Base-by-base conservation (phyloP, 768 basidiomycete species). In the Mrakia gelida region DNA sequence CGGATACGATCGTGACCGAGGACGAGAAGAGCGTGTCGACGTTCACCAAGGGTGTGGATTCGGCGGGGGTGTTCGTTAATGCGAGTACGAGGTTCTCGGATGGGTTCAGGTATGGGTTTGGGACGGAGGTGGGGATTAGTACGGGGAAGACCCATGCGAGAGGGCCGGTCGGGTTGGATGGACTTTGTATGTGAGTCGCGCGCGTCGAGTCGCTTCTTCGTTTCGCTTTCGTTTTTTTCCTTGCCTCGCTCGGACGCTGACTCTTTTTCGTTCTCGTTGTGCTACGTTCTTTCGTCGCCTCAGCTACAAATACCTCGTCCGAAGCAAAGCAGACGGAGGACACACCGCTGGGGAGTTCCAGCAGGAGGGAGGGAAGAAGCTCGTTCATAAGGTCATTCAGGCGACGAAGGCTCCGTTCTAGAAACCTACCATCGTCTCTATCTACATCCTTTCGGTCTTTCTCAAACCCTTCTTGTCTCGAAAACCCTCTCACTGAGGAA, bases 91-190 rank as follows among this genome's bases (percentile, higher is more conserved):
- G 97, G 54, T 98, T 99, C 83, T 91, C 95, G 0, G 97, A 99
- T 84, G 96, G 97, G 18, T 97, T 95, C 85, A 86, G 96, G 79
- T 98, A 94, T 83, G 97, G 97, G 0, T 95, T 97, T 80, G 97
- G 97, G 3, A 95, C 97, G 7, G 97, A 98, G 85, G 96, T 99
- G 0, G 97, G 97, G 13, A 97, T 99, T 82, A 92, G 92, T 83
- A 99, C 97, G 0, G 95, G 96, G 0, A 90, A 92, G 82, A 96
- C 97, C 76, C 97, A 99, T 82, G 95, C 97, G 23, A 88, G 96
- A 61, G 97, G 97, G 4, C 97, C 97, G 0, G 96, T 98, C 1
- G 96, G 96, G 0, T 87, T 98, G 73, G 82, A 82, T 59, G 82
- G 82, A 13, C 79, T 82, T 34, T 71, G 81, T 79, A 38, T 75